Evolutionary conservation across 2,329 filamentous ascomycete species (phyloP), one percentile per base, ranked within the genome.

Genomic region (Pseudofabraea citricarpa): DNA sequence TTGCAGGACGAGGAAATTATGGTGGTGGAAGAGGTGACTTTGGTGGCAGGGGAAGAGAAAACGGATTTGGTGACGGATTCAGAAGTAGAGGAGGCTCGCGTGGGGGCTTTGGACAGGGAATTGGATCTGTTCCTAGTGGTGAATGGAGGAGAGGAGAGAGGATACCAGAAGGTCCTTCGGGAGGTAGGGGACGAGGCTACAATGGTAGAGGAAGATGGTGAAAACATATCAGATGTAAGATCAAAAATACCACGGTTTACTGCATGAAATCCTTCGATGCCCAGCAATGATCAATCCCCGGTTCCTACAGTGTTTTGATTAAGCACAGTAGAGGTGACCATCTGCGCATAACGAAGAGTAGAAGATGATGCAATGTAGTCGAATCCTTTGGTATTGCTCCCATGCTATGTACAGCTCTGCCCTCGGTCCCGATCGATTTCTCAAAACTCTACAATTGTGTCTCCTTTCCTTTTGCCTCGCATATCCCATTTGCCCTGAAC

Each of bases 401-500:
- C 26, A 26, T 29, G 21, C n/a, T 43, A 43, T 38, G 26, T 37
- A 32, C 24, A 43, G 15, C 13, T 32, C 18, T 13, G 12, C n/a
- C 46, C 48, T 44, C 49, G 51, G 48, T 45, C 43, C 41, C 37
- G 43, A 44, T 41, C 35, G 22, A 19, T 27, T 27, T 18, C 36
- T 57, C 69, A 97, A 65, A 77, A 91, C 69, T 97, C 90, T 43
- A 73, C 71, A 59, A 94, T 75, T n/a, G 83, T 74, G 62, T 97
- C 91, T 43, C 89, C 90, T 67, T 79, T 85, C 65, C 87, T 77
- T 83, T 97, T 97, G 45, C 83, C 91, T 56, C 90, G 80, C 56
- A 96, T 65, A 38, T 94, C 77, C 65, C 73, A 95, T 62, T 91
- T 89, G 60, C 91, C 93, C 91, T 97, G 57, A 36, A 20, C 45